phyloP scores from a whole-genome alignment of 139 green algal species.

The Chlorella sp. region DNA sequence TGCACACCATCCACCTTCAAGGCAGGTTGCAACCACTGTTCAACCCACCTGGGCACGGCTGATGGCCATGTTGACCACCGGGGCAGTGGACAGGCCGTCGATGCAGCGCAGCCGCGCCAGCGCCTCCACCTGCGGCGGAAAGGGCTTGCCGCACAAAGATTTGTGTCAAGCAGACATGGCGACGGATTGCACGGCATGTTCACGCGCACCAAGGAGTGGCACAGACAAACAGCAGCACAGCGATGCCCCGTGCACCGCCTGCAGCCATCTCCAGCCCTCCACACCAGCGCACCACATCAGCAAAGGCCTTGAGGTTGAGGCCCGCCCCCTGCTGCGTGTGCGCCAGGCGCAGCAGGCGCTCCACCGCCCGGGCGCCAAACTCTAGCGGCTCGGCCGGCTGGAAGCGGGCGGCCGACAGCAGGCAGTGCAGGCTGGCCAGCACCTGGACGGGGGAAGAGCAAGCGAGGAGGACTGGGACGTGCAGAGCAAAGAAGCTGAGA shows the following conservation, averaged over 20 bases:
- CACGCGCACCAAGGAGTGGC: too few relatives aligned
- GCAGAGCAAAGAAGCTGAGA: not conserved
- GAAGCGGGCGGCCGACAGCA: slow-evolving; percentile 8
- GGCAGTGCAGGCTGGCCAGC: not conserved
- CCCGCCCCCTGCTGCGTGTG: not conserved
- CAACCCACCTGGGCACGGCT: not conserved
- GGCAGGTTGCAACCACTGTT: too few relatives aligned
- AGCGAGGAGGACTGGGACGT: not conserved
- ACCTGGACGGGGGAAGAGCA: not conserved
- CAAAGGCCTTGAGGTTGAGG: not conserved
- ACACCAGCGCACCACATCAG: not conserved
- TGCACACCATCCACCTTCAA: too few relatives aligned
- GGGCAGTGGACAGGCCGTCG: not conserved
- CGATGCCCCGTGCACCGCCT: not conserved
- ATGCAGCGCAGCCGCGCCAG: slow-evolving; percentile 11
- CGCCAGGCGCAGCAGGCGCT: slow-evolving; percentile 9
- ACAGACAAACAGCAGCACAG: not conserved
- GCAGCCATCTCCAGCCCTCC: not conserved
- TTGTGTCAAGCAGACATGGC: too few relatives aligned
- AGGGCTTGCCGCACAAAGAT: not conserved
- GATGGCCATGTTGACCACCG: not conserved
- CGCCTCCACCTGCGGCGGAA: not conserved
- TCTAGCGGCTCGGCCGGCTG: not conserved
- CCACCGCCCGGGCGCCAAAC: not conserved
- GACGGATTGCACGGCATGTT: too few relatives aligned